A percentile compares a stretch with the other conserved stretches of the same genome.
phyloP scores from a whole-genome alignment of 1,284 basidiomycete genomes.

The Apiotrichum gracile region DNA sequence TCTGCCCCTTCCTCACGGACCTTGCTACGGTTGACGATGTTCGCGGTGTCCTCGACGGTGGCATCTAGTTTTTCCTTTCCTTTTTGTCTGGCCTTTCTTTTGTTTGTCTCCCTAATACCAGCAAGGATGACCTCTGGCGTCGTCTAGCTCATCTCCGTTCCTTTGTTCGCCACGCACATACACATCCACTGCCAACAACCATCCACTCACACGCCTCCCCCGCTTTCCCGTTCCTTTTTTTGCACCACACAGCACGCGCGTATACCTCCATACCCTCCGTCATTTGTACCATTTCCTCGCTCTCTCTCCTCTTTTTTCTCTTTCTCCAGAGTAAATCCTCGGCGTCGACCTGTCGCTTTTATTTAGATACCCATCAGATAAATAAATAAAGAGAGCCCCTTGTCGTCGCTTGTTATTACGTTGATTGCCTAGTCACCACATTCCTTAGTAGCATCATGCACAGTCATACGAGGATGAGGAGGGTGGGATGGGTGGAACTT shows the following conservation, averaged over 20 bases:
- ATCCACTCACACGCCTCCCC: background rate
- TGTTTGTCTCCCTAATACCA: background rate
- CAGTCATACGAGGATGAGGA: background rate
- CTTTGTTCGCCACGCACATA: background rate
- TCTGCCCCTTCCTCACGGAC: conserved; percentile 89
- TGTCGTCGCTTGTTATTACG: background rate
- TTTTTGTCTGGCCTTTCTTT: background rate
- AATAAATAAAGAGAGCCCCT: background rate
- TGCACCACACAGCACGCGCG: background rate
- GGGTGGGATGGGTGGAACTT: too few relatives aligned
- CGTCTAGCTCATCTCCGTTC: background rate
- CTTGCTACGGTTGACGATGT: conserved; percentile 81
- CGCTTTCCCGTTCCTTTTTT: too few relatives aligned
- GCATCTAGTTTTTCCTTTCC: conserved; percentile 18
- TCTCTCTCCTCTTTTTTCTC: background rate
- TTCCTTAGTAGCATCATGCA: background rate
- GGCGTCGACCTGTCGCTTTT: too few relatives aligned
- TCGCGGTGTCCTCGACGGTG: conserved; percentile 73
- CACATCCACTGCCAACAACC: background rate
- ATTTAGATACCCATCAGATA: too few relatives aligned
- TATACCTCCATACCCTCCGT: conserved; percentile 1
- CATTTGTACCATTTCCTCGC: background rate
- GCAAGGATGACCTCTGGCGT: too few relatives aligned
- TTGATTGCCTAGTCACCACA: background rate
- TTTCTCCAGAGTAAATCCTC: too few relatives aligned